Evolutionary conservation across 1,284 basidiomycete genomes (phyloP).

Genomic region (Kwoniella shivajii): DNA sequence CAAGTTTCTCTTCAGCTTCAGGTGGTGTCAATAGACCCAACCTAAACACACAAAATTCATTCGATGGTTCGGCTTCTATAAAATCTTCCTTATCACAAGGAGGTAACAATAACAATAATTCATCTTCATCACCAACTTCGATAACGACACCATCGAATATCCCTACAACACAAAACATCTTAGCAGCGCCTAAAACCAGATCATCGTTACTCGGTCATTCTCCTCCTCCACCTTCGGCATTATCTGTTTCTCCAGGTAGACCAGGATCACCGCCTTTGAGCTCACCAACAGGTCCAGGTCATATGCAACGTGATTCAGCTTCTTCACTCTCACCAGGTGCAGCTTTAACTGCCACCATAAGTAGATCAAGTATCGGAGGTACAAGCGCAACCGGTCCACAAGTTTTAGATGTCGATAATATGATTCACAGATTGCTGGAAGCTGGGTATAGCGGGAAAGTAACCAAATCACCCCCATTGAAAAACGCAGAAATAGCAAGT

Average conservation of each 20-base stretch:
- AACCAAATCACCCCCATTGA: constrained; percentile 92
- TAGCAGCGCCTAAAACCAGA: constrained; percentile 40
- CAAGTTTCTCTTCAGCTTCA: constrained; percentile 25
- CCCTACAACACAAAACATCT: constrained; percentile 53
- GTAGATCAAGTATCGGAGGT: constrained; percentile 36
- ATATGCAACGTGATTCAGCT: constrained; percentile 30
- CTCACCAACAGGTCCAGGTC: constrained; percentile 17
- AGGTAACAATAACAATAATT: constrained; percentile 9
- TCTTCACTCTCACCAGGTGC: constrained; percentile 39
- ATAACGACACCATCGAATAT: constrained; percentile 25
- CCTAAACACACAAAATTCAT: constrained; percentile 17
- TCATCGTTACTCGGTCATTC: constrained; percentile 37
- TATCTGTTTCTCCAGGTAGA: constrained; percentile 25
- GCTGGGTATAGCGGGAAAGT: constrained; percentile 98
- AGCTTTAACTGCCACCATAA: constrained; percentile 41
- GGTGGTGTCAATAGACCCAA: constrained; percentile 6
- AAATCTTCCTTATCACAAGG: no score
- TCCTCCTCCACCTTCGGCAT: constrained; percentile 43
- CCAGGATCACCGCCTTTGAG: constrained; percentile 33
- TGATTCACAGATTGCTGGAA: constrained; percentile 94
- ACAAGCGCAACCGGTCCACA: constrained; percentile 49
- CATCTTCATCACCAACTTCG: constrained; percentile 19
- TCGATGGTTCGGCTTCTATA: constrained; percentile 19
- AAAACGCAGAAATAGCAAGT: constrained; percentile 93
- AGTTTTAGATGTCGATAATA: constrained; percentile 93